These are phyloP conservation scores for Cercospora nicotianae DNA, from an alignment of 2,329 filamentous ascomycete genomes.

Conservation along the genomic window DNA sequence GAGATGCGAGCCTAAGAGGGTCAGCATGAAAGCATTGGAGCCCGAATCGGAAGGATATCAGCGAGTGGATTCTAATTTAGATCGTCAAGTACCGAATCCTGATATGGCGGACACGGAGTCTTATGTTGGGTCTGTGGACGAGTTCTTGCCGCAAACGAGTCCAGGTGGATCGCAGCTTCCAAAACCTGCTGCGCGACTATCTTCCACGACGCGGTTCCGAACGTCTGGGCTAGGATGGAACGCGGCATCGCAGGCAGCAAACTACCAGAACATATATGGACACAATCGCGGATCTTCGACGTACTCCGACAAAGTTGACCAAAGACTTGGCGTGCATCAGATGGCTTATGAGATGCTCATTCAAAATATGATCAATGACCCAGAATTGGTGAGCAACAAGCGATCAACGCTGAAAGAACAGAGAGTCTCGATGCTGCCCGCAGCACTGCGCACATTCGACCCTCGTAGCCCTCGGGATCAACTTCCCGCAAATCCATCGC, in stretches of 20 bases:
- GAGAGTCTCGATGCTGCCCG: conserved; percentile 29
- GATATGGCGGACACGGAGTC: conserved; percentile 23
- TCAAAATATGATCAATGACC: conserved; percentile 35
- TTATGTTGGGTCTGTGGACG: conserved; percentile 35
- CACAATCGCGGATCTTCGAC: conserved; percentile 7
- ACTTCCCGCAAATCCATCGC: conserved; percentile 11
- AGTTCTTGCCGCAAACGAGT: conserved; percentile 25
- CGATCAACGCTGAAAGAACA: conserved; percentile 13
- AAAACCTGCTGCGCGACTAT: conserved; percentile 21
- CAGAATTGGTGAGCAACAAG: conserved; percentile 26
- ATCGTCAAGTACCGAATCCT: conserved; percentile 9
- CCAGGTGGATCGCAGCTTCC: conserved; percentile 19
- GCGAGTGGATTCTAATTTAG: conserved; percentile 27
- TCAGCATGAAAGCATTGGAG: conserved; percentile 22
- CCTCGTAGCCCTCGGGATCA: conserved; percentile 30
- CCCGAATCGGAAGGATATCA: conserved; percentile 32
- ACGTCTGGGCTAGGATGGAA: conserved; percentile 19
- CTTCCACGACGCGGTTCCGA: conserved; percentile 14
- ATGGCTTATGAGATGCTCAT: conserved; percentile 39
- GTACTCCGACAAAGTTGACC: conserved; percentile 30
- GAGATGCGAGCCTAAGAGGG: conserved; percentile 26
- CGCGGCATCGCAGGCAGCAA: neutral
- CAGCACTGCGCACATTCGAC: conserved; percentile 27
- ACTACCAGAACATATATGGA: conserved; percentile 9
- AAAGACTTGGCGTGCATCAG: conserved; percentile 36